Conservation (phyloP, 306 rosid species). For the Astragalus membranaceus region DNA sequence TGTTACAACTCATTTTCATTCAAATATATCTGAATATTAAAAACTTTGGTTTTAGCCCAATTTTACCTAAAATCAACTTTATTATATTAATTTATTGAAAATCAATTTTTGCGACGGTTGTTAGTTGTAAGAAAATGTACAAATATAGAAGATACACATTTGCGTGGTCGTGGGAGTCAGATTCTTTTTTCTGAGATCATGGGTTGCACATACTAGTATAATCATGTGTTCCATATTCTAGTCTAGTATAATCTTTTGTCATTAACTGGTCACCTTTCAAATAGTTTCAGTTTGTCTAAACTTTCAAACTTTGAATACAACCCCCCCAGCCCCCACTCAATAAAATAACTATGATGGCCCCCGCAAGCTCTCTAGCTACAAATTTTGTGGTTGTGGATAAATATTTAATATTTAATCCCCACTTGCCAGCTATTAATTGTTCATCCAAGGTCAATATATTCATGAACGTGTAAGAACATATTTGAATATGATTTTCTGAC, state of each 20-base stretch:
- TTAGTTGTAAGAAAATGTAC: too few relatives aligned
- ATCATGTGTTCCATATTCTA: neutral
- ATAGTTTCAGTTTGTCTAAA: neutral
- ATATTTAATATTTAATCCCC: neutral
- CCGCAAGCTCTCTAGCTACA: neutral
- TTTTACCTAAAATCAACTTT: too few relatives aligned
- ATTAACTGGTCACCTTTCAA: neutral
- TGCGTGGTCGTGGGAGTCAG: too few relatives aligned
- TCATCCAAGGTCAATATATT: constrained; percentile 5
- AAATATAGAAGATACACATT: too few relatives aligned
- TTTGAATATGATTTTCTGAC: constrained; percentile 36
- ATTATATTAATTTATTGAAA: too few relatives aligned
- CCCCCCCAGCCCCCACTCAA: neutral
- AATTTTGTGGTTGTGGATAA: constrained; percentile 7
- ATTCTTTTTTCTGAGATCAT: neutral
- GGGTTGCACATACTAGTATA: neutral
- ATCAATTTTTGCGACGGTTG: too few relatives aligned
- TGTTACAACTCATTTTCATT: too few relatives aligned
- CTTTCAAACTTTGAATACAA: constrained; percentile 21
- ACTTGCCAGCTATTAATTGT: neutral
- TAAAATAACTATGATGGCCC: neutral
- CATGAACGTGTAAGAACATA: neutral
- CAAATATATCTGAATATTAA: too few relatives aligned
- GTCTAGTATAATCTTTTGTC: neutral
- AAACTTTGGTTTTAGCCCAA: too few relatives aligned